These are phyloP conservation scores for Nakazawaea wickerhamii DNA, from an alignment of 805 yeast species.

Conservation along the genomic window DNA sequence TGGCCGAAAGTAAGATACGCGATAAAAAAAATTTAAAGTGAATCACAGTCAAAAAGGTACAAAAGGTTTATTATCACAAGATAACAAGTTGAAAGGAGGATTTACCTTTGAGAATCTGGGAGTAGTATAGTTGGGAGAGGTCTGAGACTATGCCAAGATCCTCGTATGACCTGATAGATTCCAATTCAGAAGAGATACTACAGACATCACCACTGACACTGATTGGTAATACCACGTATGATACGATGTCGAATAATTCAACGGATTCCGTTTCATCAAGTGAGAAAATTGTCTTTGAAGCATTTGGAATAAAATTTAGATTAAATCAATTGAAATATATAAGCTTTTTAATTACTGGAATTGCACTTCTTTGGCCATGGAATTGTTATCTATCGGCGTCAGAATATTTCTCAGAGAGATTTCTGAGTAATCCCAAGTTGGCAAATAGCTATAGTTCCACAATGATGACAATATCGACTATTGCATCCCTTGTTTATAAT, in stretches of 20 bases:
- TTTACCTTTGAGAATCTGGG: no score
- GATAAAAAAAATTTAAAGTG: no score
- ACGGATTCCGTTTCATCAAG: background rate
- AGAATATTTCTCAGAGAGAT: slow-evolving; percentile 64
- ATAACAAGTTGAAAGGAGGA: no score
- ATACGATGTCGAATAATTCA: background rate
- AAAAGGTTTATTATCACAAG: no score
- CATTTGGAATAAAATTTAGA: slow-evolving; percentile 12
- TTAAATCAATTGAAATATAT: slow-evolving; percentile 35
- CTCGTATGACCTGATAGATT: background rate
- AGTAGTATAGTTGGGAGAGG: no score
- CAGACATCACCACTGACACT: background rate
- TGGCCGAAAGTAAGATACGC: no score
- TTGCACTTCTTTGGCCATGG: slow-evolving; percentile 94
- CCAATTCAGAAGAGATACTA: background rate
- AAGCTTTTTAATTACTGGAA: slow-evolving; percentile 65
- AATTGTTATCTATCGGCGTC: slow-evolving; percentile 86
- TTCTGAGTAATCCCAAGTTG: slow-evolving; percentile 43
- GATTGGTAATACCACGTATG: background rate
- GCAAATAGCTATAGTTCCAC: slow-evolving; percentile 66
- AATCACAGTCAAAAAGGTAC: no score
- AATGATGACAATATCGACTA: slow-evolving; percentile 83
- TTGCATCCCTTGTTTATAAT: slow-evolving; percentile 57
- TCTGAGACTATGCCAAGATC: slow-evolving; percentile 3
- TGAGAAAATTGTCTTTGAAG: slow-evolving; percentile 9